Evolutionary conservation across 352 stramenopile species (phyloP), one percentile per base, ranked within the genome.

Genomic region (Pythium monospermum): DNA sequence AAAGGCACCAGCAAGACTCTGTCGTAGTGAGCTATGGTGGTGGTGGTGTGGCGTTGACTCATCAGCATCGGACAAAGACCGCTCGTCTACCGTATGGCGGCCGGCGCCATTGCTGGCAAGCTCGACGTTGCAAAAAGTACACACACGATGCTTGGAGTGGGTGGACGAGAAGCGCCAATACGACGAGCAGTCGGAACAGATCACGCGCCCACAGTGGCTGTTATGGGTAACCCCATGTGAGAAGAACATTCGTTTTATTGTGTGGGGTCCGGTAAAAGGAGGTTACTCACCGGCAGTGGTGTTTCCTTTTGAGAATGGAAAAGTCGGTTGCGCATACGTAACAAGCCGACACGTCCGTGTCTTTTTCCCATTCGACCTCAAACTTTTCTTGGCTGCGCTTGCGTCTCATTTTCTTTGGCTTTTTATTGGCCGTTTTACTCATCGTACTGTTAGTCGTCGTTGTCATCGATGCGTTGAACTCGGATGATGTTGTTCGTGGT

Each of bases 101-200:
- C 42, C 35, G 2, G 18, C 32, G 38, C 43, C 39, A 51, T 51
- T 19, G 37, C 25, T 61, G 6, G 62, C 65, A 7, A 74, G 53
- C 28, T 61, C 43, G 16, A 57, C 51, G 18, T 64, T 67, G 28
- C 79, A 91, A 5, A 59, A 46, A 0, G 51, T 51, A 46, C 80
- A 91, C 36, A 91, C 76, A 32, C 80, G 69, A 50, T 88, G 80
- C 41, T 87, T 88, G 19, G 64, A 69, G 25, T 70, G 64, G 6
- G 71, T 75, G n/a, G 72, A 57, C 51, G 77, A 54, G 35, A 91
- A 82, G 53, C 70, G 76, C 41, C 81, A 53, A 38, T 85, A 91
- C 7, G 58, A 68, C 5, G 80, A 91, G 53, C 80, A 91, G 27
- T 88, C 80, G 1, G 75, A 77, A 56, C 80, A 91, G 58, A 91